phyloP scores from a whole-genome alignment of 1,284 basidiomycete species.

The Tylopilus orsonianus region DNA sequence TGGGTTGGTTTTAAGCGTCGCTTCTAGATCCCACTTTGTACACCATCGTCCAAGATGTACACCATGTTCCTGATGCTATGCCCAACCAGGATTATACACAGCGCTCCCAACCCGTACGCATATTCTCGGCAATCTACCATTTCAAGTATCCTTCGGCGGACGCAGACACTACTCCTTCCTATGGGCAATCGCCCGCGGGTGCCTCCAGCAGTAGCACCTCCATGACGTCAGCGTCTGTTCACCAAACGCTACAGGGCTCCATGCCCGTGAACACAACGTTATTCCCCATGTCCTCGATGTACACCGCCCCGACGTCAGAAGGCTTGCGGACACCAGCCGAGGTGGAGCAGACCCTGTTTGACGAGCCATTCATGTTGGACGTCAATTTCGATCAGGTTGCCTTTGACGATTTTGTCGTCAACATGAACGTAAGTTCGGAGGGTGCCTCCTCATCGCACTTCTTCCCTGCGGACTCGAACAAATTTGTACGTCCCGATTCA shows the following conservation, averaged over 20 bases:
- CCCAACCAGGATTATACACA: conserved; percentile 19
- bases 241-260: conserved; percentile 10
- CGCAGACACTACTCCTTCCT: background rate
- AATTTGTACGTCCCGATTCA: conserved; percentile 22
- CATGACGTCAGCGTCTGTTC: conserved; percentile 21
- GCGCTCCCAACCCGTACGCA: conserved; percentile 30
- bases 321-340: background rate
- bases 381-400: conserved; percentile 29
- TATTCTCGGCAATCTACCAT: conserved; percentile 55
- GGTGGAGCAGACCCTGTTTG: conserved; percentile 29
- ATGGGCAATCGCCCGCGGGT: conserved; percentile 4
- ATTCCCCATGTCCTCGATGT: conserved; percentile 4
- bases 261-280: conserved; percentile 4
- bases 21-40: conserved; percentile 53
- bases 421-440: conserved; percentile 13
- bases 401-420: conserved; percentile 28
- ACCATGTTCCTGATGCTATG: conserved; percentile 26
- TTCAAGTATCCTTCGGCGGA: conserved; percentile 40
- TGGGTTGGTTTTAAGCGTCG: background rate
- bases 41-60: conserved; percentile 55
- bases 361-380: conserved; percentile 33
- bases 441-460: conserved; percentile 11
- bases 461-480: conserved; percentile 14
- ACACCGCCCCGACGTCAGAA: background rate
- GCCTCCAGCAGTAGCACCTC: conserved; percentile 5